phyloP scores from a whole-genome alignment of 2,329 filamentous ascomycete genomes.

The Fragosphaeria purpurea region DNA sequence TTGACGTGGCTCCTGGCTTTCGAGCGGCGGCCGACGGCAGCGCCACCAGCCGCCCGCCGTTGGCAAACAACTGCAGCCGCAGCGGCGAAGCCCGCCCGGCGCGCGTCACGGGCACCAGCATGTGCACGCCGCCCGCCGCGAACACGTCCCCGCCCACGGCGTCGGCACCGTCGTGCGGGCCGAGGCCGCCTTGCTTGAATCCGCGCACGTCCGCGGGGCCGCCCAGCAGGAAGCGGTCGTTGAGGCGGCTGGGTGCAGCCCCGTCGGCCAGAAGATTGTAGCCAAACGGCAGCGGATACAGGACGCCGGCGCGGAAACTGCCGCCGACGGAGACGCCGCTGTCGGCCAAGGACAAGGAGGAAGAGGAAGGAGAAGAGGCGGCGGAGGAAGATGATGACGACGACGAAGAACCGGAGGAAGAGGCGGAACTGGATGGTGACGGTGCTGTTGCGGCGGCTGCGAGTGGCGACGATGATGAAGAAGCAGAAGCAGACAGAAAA shows the following conservation, averaged over 20 bases:
- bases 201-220: constrained; percentile 91
- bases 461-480: too few relatives aligned
- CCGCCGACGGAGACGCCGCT: constrained; percentile 74
- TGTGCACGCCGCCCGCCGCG: constrained; percentile 75
- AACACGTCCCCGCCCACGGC: constrained; percentile 87
- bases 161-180: constrained; percentile 76
- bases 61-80: constrained; percentile 81
- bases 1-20: constrained; percentile 3
- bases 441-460: too few relatives aligned
- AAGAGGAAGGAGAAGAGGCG: not conserved
- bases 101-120: constrained; percentile 76
- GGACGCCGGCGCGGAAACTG: constrained; percentile 68
- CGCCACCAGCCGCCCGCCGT: constrained; percentile 75
- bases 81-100: constrained; percentile 75
- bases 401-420: not conserved
- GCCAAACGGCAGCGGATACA: constrained; percentile 69
- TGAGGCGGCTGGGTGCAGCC: constrained; percentile 65
- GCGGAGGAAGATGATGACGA: not conserved
- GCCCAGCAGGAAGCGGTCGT: constrained; percentile 90
- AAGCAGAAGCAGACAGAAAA: not conserved
- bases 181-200: constrained; percentile 81
- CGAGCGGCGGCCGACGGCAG: constrained; percentile 39
- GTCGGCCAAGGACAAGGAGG: constrained; percentile 25
- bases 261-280: constrained; percentile 37
- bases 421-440: too few relatives aligned